Base-by-base conservation (phyloP, 2,329 filamentous ascomycete species). In the Epicoccum nigrum region DNA sequence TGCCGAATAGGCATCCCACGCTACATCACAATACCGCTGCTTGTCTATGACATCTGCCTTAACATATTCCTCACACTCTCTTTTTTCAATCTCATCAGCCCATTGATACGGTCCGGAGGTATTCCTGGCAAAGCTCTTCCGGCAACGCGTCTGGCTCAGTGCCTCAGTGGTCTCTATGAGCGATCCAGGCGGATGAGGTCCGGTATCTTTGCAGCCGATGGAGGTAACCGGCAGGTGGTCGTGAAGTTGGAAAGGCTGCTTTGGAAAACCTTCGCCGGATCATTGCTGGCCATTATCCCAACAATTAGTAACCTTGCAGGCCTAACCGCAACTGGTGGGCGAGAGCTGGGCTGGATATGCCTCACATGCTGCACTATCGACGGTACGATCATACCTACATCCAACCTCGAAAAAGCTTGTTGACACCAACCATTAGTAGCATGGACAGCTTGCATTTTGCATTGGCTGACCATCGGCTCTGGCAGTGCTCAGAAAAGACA, bases 321-420 rank as follows among this genome's bases (percentile, higher is more conserved):
- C 9, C 45, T 77, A 12, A 70, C 60, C 17, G 47, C 53, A 16
- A 55, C 70, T 13, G 35, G 60, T 4, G 73, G 72, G 1, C 56
- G 64, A 8, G 74, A 77, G 49, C 58, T 71, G 15, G 72, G 69
- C 0, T 77, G 74, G 73, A 51, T 77, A 4, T 77, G 75, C 49
- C 67, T 76, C 42, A 70, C 65, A 0, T 58, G 73, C 2, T 78
- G 76, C 58, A 72, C 67, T 2, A 54, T 74, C 9, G 75, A 78
- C 49, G 67, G 75, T 77, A 60, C 31, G 69, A 56, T 16, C 15
- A 19, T 4, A 16, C 3, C n/a, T n/a, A 13, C 7, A 3, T 4
- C 16, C 1, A 5, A 21, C 5, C 19, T 17, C 7, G 4, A 15
- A 9, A 3, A 12, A 3, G 20, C 6, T 11, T 23, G 7, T 27